Evolutionary conservation across 1,284 basidiomycete species (phyloP), one percentile per base, ranked within the genome.

Genomic region (Psilocybe mexicana): DNA sequence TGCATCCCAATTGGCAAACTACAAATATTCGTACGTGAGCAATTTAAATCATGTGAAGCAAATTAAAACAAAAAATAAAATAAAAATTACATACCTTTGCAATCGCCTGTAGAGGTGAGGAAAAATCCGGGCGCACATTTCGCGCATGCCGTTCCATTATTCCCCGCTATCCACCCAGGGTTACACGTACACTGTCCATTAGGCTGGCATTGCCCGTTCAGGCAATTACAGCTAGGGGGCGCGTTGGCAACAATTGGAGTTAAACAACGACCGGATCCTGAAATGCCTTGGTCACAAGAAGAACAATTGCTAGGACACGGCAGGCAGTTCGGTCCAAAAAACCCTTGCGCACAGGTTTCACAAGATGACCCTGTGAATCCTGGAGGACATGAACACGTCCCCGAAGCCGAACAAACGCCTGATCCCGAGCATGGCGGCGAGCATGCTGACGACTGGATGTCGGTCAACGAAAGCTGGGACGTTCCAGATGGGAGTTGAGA

Each of bases 341-440:
- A 87, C 1, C 88, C 88, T 11, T 78, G 56, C 1, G 82, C 77
- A 65, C 92, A 94, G 0, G 84, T 77, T 69, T 93, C 90, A 72
- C 92, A 94, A 0, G 87, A 86, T 2, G 84, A 70, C 2, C 92
- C 92, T 2, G 79, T 84, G 69, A 93, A 94, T 0, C 90, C 90
- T 1, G 83, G 63, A 0, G 84, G 80, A 64, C 92, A 94, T 0
- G 77, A 71, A 66, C 92, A 94, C 23, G 80, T 83, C 3, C 89
- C 88, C 0, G 83, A 79, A 0, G 84, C 69, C 2, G 85, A 83
- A 65, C 92, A 93, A 6, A 88, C 74, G 6, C 90, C 88, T 2
- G 82, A 79, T 2, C 84, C 83, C 1, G 91, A 79, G 65, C 92
- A 94, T 1, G 84, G 75, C 0, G 89, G 85, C 0, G 87, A 86